Evolutionary conservation across 495 filamentous ascomycete species (phyloP).

Genomic region (Tuber magnatum): DNA sequence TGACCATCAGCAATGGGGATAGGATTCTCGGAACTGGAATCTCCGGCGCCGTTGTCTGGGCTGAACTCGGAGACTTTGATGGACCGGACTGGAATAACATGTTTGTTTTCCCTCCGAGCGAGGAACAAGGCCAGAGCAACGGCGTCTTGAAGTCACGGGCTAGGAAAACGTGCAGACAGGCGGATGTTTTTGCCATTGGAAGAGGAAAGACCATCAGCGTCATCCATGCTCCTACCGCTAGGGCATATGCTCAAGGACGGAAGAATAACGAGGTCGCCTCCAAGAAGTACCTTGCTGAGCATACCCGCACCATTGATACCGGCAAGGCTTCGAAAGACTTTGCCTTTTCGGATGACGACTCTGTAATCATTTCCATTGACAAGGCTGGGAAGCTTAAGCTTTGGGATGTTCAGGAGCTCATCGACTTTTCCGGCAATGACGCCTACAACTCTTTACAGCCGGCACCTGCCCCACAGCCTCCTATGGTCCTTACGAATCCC

Average conservation of each 20-base stretch:
- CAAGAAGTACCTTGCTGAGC: conserved; percentile 74
- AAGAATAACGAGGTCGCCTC: conserved; percentile 38
- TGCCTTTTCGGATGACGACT: conserved; percentile 92
- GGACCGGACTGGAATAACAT: conserved; percentile 48
- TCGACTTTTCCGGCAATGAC: conserved; percentile 53
- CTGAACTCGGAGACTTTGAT: conserved; percentile 68
- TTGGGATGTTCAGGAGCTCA: conserved; percentile 84
- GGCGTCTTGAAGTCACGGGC: conserved; percentile 94
- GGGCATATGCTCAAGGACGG: conserved; percentile 56
- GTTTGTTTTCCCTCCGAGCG: conserved; percentile 41
- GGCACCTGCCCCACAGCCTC: conserved; percentile 28
- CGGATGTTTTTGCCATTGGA: conserved; percentile 88
- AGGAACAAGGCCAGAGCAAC: conserved; percentile 44
- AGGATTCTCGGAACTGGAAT: conserved; percentile 84
- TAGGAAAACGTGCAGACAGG: conserved; percentile 74
- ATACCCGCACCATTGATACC: conserved; percentile 81
- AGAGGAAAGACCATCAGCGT: conserved; percentile 93
- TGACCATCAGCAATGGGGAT: conserved; percentile 52
- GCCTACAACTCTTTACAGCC: conserved; percentile 35
- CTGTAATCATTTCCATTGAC: conserved; percentile 86
- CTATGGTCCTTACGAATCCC: conserved; percentile 34
- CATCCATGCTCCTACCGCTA: conserved; percentile 64
- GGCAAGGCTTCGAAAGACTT: conserved; percentile 99
- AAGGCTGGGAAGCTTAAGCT: conserved; percentile 91
- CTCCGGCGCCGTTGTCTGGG: conserved; percentile 91